Evolutionary conservation across 352 stramenopile species (phyloP).

Genomic region (Blastocystis sp.): DNA sequence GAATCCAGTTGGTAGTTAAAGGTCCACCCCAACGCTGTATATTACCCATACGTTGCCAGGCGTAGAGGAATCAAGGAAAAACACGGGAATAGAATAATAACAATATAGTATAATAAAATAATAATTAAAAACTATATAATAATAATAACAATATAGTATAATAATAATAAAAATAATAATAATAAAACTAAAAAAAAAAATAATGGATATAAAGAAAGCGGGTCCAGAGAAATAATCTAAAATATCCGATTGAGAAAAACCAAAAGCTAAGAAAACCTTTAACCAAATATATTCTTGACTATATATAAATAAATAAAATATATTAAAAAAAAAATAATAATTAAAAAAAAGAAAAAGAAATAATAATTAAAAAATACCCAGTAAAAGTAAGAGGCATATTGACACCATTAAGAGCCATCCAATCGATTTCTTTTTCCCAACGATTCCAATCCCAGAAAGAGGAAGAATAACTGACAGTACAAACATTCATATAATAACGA

Average conservation of each 20-base stretch:
- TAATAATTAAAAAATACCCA: conserved; percentile 45
- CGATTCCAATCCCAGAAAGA: conserved; percentile 62
- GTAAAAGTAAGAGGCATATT: conserved; percentile 69
- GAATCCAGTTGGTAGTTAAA: conserved; percentile 44
- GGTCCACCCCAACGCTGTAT: conserved; percentile 48
- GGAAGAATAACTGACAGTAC: conserved; percentile 66
- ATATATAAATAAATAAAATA: neutral
- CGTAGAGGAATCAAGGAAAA: neutral
- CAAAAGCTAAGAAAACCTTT: conserved; percentile 59
- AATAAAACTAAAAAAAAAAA: too few relatives aligned
- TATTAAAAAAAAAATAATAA: neutral
- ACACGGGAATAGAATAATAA: too few relatives aligned
- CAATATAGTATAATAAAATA: too few relatives aligned
- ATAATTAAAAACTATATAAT: too few relatives aligned
- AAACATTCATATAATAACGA: conserved; percentile 72
- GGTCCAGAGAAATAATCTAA: conserved; percentile 65
- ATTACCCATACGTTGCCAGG: conserved; percentile 57
- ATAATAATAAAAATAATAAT: too few relatives aligned
- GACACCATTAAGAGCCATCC: conserved; percentile 69
- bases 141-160: too few relatives aligned
- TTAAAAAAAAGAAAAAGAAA: neutral
- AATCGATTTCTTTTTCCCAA: conserved; percentile 70
- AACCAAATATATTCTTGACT: conserved; percentile 59
- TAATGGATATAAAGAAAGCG: conserved; percentile 63
- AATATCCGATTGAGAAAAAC: conserved; percentile 54